Evolutionary conservation across 1,284 basidiomycete genomes (phyloP).

Genomic region (Farysia itapuensis): DNA sequence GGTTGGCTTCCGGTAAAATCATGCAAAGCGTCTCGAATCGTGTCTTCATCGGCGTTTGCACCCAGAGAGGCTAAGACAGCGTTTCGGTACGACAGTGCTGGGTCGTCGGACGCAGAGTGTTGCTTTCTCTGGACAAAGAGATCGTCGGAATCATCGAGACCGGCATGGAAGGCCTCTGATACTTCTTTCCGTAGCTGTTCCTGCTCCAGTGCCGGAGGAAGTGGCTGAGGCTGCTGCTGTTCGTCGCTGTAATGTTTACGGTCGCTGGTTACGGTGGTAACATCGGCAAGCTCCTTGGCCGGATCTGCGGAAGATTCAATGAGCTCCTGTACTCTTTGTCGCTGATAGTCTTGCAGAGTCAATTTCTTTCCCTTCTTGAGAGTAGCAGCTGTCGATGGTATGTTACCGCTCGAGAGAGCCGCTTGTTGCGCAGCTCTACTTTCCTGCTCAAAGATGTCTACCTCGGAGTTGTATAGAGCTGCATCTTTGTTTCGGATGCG

Average conservation of each 20-base stretch:
- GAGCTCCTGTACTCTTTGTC: slow-evolving; percentile 51
- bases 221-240: slow-evolving; percentile 64
- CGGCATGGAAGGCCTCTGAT: slow-evolving; percentile 73
- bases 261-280: slow-evolving; percentile 30
- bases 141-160: slow-evolving; percentile 62
- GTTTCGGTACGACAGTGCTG: slow-evolving; percentile 74
- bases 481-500: slow-evolving; percentile 83
- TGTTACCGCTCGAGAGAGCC: slow-evolving; percentile 6
- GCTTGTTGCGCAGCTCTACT: slow-evolving; percentile 17
- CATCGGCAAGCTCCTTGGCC: slow-evolving; percentile 54
- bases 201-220: slow-evolving; percentile 80
- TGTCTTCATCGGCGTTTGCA: slow-evolving; percentile 66
- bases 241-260: slow-evolving; percentile 50
- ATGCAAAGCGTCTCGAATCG: slow-evolving; percentile 36
- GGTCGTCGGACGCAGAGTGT: slow-evolving; percentile 77
- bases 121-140: slow-evolving; percentile 69
- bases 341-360: slow-evolving; percentile 57
- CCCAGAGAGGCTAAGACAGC: slow-evolving; percentile 83
- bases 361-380: slow-evolving; percentile 46
- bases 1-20: slow-evolving; percentile 13
- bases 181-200: slow-evolving; percentile 75
- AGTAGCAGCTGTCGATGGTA: slow-evolving; percentile 6
- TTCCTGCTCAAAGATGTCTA: slow-evolving; percentile 50
- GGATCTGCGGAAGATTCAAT: slow-evolving; percentile 50
- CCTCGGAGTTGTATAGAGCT: slow-evolving; percentile 71